A percentile compares a stretch with the other conserved stretches of the same genome.
Conservation (phyloP, 202 grass and related monocot genomes). For the Setaria viridis region DNA sequence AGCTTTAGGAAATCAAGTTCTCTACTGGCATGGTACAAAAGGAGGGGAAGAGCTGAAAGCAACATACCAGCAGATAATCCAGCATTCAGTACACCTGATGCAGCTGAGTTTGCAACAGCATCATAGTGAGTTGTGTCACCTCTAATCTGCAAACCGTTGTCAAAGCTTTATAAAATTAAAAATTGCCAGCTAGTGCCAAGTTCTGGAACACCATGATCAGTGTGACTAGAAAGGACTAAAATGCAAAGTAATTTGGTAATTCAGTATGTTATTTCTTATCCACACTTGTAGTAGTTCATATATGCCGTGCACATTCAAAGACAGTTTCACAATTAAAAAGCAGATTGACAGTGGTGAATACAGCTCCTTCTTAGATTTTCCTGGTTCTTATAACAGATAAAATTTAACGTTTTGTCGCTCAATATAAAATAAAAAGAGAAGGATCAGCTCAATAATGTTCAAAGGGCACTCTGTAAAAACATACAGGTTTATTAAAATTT, state of each 20-base stretch:
- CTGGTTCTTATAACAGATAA: background rate
- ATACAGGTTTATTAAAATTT: background rate
- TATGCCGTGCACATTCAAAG: background rate
- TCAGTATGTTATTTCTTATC: background rate
- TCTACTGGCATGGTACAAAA: slow-evolving; percentile 11
- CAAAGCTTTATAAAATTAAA: background rate
- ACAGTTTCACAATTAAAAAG: background rate
- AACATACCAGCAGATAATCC: slow-evolving; percentile 78
- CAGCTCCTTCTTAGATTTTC: background rate
- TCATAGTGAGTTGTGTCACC: slow-evolving; percentile 98
- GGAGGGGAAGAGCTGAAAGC: slow-evolving; percentile 24
- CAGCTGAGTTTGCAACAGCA: slow-evolving; percentile 95
- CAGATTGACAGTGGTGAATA: background rate
- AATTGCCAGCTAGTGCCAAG: background rate
- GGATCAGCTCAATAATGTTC: background rate
- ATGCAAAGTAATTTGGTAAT: slow-evolving; percentile 5
- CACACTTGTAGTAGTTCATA: slow-evolving; percentile 4
- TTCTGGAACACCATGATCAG: slow-evolving; percentile 5
- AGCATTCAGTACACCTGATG: slow-evolving; percentile 93
- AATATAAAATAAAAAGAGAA: background rate
- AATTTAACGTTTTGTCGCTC: background rate
- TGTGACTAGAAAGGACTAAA: background rate
- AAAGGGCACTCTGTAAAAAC: background rate
- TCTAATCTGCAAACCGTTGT: slow-evolving; percentile 70
- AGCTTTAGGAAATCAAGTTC: background rate